Conservation (phyloP, 2,329 filamentous ascomycete genomes). For the Botrytis medusae region DNA sequence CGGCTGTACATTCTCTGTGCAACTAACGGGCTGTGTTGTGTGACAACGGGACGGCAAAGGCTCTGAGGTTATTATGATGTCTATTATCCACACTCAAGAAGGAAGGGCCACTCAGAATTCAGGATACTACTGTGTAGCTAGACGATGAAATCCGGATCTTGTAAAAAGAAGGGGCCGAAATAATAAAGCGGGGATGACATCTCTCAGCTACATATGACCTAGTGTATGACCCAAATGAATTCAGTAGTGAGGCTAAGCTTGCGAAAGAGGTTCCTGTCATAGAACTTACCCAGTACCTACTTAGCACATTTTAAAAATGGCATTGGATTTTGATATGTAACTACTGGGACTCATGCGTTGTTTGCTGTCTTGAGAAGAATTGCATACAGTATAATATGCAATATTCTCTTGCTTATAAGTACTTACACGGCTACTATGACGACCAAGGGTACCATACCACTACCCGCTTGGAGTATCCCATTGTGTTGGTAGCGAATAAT, state of each 20-base stretch:
- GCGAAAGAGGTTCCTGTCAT: background rate
- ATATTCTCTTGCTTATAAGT: background rate
- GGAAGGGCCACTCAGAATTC: background rate
- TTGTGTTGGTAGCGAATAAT: slow-evolving; percentile 10
- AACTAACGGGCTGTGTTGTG: background rate
- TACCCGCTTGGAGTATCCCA: background rate
- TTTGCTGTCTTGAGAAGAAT: background rate
- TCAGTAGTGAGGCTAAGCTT: background rate
- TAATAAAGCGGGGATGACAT: background rate
- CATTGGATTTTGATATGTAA: slow-evolving; percentile 2
- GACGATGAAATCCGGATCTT: background rate
- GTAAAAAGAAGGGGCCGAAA: slow-evolving; percentile 1
- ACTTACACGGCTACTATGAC: background rate
- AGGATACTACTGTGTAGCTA: background rate
- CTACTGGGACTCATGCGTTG: background rate
- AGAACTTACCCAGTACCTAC: background rate
- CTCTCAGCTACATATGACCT: background rate
- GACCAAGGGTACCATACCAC: background rate
- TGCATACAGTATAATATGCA: background rate
- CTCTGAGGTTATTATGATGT: background rate
- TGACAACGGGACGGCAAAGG: background rate
- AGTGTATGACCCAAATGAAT: background rate
- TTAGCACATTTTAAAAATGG: background rate
- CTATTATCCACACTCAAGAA: background rate
- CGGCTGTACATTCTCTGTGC: background rate